phyloP scores from a whole-genome alignment of 345 rosid genomes.

The Hibiscus syriacus region DNA sequence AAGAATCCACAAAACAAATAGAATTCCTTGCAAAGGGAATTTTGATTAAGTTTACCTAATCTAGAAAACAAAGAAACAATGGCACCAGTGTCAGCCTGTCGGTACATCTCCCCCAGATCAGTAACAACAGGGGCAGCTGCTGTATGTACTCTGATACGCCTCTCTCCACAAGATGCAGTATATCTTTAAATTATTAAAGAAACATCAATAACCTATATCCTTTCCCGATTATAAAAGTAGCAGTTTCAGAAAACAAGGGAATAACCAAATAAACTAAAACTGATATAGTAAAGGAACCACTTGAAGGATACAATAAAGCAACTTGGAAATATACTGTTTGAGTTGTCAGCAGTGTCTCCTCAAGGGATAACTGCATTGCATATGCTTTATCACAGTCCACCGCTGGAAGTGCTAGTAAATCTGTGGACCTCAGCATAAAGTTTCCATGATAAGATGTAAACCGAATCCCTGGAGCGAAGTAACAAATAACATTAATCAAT shows the following conservation, averaged over 20 bases:
- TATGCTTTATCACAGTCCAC: constrained; percentile 99
- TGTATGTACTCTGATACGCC: constrained; percentile 96
- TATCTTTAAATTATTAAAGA: constrained; percentile 69
- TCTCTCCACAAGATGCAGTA: constrained; percentile 99
- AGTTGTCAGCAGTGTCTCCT: constrained; percentile 86
- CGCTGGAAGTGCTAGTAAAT: constrained; percentile 92
- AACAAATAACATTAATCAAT: constrained; percentile 15
- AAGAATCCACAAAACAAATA: constrained; percentile 7
- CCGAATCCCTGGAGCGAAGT: constrained; percentile 59
- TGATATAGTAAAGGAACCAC: background rate
- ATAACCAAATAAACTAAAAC: background rate
- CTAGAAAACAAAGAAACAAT: constrained; percentile 75
- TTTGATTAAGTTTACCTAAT: constrained; percentile 48
- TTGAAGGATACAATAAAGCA: constrained; percentile 93
- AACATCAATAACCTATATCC: background rate
- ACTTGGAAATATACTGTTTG: constrained; percentile 97
- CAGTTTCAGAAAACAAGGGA: constrained; percentile 7
- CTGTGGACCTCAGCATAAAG: constrained; percentile 96
- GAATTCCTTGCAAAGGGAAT: background rate
- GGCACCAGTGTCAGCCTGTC: constrained; percentile 89
- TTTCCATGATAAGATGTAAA: constrained; percentile 95
- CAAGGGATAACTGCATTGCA: constrained; percentile 87
- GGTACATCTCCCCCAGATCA: constrained; percentile 93
- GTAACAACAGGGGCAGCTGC: constrained; percentile 86
- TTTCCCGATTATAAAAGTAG: background rate